Percentiles rank a stretch among this genome's conserved stretches.
phyloP scores from a whole-genome alignment of 176 grass and related monocot species.

The Musa troglodytarum region DNA sequence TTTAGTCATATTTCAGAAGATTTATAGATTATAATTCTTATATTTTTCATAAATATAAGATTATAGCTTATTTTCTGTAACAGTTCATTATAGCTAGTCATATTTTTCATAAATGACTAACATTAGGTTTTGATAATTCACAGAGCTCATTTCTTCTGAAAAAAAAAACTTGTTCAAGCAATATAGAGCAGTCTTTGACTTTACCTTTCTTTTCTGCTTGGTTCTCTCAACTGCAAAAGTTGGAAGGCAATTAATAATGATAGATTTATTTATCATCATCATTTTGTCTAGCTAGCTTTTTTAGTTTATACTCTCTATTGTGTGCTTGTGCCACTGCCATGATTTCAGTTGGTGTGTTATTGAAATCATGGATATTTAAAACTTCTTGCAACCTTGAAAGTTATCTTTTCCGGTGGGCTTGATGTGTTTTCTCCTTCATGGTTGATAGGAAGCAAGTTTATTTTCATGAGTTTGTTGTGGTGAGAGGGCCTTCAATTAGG shows the following conservation, averaged over 20 bases:
- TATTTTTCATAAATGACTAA: background rate
- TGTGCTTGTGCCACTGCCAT: too few species aligned
- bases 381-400: background rate
- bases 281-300: background rate
- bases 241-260: background rate
- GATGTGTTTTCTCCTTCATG: background rate
- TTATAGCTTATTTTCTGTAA: too few species aligned
- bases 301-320: background rate
- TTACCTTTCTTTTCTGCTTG: background rate
- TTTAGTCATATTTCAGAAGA: background rate
- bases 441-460: too few species aligned
- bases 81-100: too few species aligned
- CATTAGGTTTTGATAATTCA: background rate
- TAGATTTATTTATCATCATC: background rate
- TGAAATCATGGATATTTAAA: background rate
- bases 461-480: too few species aligned
- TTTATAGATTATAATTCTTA: background rate
- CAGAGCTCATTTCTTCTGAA: background rate
- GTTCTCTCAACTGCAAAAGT: background rate
- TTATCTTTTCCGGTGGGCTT: too few species aligned
- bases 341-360: background rate
- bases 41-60: too few species aligned
- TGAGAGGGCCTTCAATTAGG: too few species aligned
- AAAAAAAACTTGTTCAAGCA: background rate
- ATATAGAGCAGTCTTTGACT: background rate